Evolutionary conservation across 495 filamentous ascomycete species (phyloP).

Genomic region (Lepidopterella palustris): DNA sequence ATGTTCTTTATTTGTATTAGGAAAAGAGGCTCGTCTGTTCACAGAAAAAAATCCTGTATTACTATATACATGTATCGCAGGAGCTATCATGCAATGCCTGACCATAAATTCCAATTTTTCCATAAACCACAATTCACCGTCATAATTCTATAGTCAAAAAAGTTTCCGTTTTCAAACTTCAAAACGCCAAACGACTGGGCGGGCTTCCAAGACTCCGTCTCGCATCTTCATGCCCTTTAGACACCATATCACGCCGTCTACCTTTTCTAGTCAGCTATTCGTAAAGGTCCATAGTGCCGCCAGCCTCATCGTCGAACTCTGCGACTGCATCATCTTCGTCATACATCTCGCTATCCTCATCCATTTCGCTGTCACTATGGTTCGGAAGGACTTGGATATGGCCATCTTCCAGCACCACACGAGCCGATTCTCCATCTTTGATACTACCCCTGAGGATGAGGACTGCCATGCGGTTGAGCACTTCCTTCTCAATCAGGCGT

Average conservation of each 20-base stretch:
- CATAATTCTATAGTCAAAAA: not conserved
- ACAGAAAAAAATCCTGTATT: too few relatives aligned
- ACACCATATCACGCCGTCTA: not conserved
- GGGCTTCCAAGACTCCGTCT: not conserved
- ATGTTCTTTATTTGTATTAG: too few relatives aligned
- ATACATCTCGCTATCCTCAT: slow-evolving; percentile 42
- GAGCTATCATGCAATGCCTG: too few relatives aligned
- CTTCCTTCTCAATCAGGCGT: slow-evolving; percentile 89
- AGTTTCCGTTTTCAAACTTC: not conserved
- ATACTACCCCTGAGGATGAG: slow-evolving; percentile 80
- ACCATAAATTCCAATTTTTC: not conserved
- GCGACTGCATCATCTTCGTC: slow-evolving; percentile 66
- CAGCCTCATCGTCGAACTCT: slow-evolving; percentile 57
- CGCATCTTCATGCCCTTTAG: not conserved
- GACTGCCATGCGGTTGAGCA: slow-evolving; percentile 86
- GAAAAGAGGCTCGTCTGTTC: too few relatives aligned
- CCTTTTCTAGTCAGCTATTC: slow-evolving; percentile 16
- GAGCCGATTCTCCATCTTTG: slow-evolving; percentile 74
- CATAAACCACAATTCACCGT: not conserved
- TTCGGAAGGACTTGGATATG: slow-evolving; percentile 77
- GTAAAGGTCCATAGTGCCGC: slow-evolving; percentile 38
- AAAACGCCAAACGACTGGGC: too few relatives aligned
- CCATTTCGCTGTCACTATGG: slow-evolving; percentile 58
- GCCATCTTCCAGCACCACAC: slow-evolving; percentile 67
- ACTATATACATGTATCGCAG: too few relatives aligned